Conservation (phyloP, 139 green algal species). For the Picochlorum sp. region DNA sequence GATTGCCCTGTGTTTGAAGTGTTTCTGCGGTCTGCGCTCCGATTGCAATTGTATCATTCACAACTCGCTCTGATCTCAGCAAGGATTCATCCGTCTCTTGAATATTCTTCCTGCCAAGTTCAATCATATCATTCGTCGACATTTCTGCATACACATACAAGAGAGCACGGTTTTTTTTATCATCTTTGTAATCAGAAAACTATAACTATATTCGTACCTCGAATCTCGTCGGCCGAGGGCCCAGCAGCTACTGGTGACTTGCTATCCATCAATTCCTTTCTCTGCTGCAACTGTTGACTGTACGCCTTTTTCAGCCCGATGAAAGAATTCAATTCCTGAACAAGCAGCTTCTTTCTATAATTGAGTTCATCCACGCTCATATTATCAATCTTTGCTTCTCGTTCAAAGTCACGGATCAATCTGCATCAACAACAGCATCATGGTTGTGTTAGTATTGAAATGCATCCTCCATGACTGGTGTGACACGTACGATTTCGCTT, state of each 20-base stretch:
- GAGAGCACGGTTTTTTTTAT: neutral
- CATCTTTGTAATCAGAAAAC: neutral
- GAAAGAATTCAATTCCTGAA: constrained; percentile 70
- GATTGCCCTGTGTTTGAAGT: constrained; percentile 63
- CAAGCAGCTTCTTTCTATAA: constrained; percentile 55
- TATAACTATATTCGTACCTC: neutral
- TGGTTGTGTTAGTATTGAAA: too few species aligned
- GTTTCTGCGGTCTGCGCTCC: constrained; percentile 69
- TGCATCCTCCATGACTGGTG: too few species aligned
- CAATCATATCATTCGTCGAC: constrained; percentile 64
- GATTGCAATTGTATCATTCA: constrained; percentile 71
- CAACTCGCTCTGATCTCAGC: constrained; percentile 50
- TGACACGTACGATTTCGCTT: constrained; percentile 61
- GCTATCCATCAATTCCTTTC: constrained; percentile 28
- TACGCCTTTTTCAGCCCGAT: constrained; percentile 72
- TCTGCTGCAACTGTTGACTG: neutral
- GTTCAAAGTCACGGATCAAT: constrained; percentile 86
- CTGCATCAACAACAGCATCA: constrained; percentile 29
- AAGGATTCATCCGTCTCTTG: constrained; percentile 63
- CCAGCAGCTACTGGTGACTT: neutral
- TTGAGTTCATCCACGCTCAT: constrained; percentile 54
- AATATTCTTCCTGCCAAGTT: constrained; percentile 57
- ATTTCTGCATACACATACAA: constrained; percentile 44
- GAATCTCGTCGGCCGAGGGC: constrained; percentile 7
- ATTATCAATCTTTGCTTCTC: constrained; percentile 64